Conservation (phyloP, 2,329 filamentous ascomycete species). For the Fusarium chlamydosporum region DNA sequence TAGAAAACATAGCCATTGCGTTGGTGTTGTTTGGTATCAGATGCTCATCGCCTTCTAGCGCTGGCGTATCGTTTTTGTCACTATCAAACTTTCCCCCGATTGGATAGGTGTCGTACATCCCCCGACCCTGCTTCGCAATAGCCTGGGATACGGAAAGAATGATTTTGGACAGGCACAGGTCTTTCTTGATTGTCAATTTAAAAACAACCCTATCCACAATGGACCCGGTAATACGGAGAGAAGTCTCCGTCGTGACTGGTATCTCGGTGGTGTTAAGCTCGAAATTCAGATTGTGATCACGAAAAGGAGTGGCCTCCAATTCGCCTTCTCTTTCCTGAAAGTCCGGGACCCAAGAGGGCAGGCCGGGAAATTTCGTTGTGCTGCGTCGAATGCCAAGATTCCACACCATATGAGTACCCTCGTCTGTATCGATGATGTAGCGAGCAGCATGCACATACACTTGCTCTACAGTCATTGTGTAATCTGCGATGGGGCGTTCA, state of each 20-base stretch:
- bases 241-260: neutral
- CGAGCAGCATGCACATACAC: neutral
- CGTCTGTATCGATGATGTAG: neutral
- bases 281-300: neutral
- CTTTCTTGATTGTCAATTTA: neutral
- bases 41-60: no score
- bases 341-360: neutral
- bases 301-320: neutral
- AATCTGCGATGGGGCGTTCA: neutral
- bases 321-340: neutral
- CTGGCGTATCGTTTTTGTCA: neutral
- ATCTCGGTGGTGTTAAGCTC: neutral
- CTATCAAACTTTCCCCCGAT: neutral
- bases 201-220: neutral
- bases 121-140: neutral
- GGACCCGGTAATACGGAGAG: neutral
- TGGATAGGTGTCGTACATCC: neutral
- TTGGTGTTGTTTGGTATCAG: neutral
- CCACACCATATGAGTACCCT: neutral
- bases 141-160: neutral
- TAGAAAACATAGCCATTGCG: neutral
- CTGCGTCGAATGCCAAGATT: neutral
- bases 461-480: neutral
- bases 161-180: neutral
- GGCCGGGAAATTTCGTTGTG: neutral